Evolutionary conservation across 805 yeast species (phyloP).

Genomic region (Hanseniaspora taiwanica): DNA sequence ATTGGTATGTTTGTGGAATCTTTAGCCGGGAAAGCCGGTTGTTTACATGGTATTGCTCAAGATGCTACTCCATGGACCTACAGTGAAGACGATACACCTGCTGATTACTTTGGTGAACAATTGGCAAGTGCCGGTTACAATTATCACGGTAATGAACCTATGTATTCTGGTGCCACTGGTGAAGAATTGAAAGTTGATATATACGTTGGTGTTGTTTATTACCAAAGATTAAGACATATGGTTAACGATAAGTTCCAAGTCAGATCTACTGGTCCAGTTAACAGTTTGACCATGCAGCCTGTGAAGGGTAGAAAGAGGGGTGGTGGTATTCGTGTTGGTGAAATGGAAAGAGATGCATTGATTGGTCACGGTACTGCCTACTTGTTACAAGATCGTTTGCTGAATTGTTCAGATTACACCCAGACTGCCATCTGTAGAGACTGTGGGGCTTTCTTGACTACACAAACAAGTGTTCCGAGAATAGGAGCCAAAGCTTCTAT

Average conservation of each 20-base stretch:
- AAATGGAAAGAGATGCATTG: constrained; percentile 98
- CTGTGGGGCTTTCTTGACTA: constrained; percentile 85
- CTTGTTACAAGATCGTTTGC: constrained; percentile 83
- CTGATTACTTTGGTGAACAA: constrained; percentile 95
- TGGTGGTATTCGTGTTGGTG: constrained; percentile 99
- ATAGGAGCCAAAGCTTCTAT: constrained; percentile 67
- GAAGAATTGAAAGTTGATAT: constrained; percentile 94
- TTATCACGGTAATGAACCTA: constrained; percentile 96
- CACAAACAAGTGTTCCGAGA: constrained; percentile 84
- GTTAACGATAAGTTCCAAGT: constrained; percentile 99
- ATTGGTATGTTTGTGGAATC: constrained; percentile 99
- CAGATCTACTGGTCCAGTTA: constrained; percentile 96
- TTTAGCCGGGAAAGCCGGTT: constrained; percentile 98
- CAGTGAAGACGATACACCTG: constrained; percentile 86
- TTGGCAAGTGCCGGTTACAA: constrained; percentile 79
- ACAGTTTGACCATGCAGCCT: constrained; percentile 95
- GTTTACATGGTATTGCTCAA: constrained; percentile 92
- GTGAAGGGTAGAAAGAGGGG: constrained; percentile 97
- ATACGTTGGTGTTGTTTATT: constrained; percentile 92
- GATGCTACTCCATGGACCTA: constrained; percentile 96
- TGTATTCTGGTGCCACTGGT: constrained; percentile 98
- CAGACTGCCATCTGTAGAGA: constrained; percentile 81
- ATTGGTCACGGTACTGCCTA: constrained; percentile 97
- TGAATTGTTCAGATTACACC: constrained; percentile 92
- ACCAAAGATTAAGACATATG: constrained; percentile 98